Evolutionary conservation across 805 yeast genomes (phyloP), one percentile per base, ranked within the genome.

Genomic region (Naumovozyma castellii): DNA sequence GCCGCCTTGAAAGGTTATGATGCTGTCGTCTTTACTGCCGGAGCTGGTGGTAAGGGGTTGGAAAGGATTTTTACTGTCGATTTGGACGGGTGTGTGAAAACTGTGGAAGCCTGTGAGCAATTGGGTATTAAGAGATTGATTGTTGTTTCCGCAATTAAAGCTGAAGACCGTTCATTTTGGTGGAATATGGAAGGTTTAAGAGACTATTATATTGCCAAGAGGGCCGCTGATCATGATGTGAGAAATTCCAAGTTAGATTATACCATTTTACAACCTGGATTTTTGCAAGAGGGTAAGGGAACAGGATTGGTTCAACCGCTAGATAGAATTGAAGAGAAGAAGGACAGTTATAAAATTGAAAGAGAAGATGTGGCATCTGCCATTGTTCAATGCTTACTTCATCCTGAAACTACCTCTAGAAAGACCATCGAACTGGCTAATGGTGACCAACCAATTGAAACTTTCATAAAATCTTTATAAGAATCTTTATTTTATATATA

Each of bases 21-120:
- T 47, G 76, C 76, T 6, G 75, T 78, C 3, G 74, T 78, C 1
- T 75, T 76, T 62, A 60, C 72, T 31, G 83, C 80, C 0, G 84
- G 84, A 6, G 75, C 80, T 2, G 78, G 75, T 15, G 83, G 82
- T 2, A 70, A 69, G 34, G 72, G 73, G 13, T 48, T 69, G 5
- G 68, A 61, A 18, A 47, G 61, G 31, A 65, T 72, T 2, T 62
- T 76, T 38, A 61, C 68, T 17, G 72, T 78, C n/a, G 84, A 78
- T 49, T 60, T 76, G 43, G 83, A 78, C 51, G 79, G 78, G 3
- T 76, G 78, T 6, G 73, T 74, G 25, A 73, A 74, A 51, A 66
- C 71, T 1, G 64, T 72, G 41, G 81, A 77, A 50, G 82, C 79
- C 1, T 63, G 76, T 6, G 68, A 68, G 33, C 43, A 49, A 34